Conservation (phyloP, 306 rosid genomes). For the Astragalus glycyphyllos region DNA sequence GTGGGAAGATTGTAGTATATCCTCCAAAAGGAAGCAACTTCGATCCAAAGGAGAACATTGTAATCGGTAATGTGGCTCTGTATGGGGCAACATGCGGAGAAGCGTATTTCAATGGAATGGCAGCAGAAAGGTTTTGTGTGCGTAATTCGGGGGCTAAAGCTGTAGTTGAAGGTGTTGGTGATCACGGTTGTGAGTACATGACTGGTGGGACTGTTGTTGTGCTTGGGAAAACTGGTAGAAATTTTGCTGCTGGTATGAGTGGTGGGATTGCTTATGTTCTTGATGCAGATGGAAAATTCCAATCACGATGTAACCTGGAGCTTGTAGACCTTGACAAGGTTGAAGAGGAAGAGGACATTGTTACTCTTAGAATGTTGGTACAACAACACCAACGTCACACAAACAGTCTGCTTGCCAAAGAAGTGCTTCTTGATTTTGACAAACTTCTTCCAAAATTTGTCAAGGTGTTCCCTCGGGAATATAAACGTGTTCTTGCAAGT, state of each 20-base stretch:
- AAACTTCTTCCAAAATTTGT: constrained; percentile 79
- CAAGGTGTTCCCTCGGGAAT: constrained; percentile 92
- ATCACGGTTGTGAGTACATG: constrained; percentile 99
- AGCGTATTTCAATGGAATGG: constrained; percentile 99
- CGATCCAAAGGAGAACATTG: constrained; percentile 92
- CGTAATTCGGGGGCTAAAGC: constrained; percentile 98
- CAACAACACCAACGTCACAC: constrained; percentile 99
- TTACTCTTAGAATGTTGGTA: constrained; percentile 81
- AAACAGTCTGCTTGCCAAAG: constrained; percentile 77
- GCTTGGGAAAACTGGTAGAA: constrained; percentile 95
- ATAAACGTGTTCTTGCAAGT: constrained; percentile 78
- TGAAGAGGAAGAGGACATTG: constrained; percentile 80
- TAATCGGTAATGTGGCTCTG: constrained; percentile 93
- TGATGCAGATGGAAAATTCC: constrained; percentile 74
- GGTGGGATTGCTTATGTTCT: constrained; percentile 95
- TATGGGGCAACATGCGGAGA: constrained; percentile 95
- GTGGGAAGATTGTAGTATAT: constrained; percentile 91
- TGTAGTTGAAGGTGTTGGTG: constrained; percentile 99
- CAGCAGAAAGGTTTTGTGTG: constrained; percentile 98
- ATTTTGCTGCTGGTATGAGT: constrained; percentile 99
- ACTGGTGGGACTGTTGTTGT: constrained; percentile 97
- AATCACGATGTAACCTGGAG: constrained; percentile 80
- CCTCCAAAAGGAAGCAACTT: constrained; percentile 86
- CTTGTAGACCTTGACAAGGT: constrained; percentile 93
- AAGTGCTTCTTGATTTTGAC: constrained; percentile 77